Evolutionary conservation across 331 rosid genomes (phyloP).

Genomic region (Ulmus americana): DNA sequence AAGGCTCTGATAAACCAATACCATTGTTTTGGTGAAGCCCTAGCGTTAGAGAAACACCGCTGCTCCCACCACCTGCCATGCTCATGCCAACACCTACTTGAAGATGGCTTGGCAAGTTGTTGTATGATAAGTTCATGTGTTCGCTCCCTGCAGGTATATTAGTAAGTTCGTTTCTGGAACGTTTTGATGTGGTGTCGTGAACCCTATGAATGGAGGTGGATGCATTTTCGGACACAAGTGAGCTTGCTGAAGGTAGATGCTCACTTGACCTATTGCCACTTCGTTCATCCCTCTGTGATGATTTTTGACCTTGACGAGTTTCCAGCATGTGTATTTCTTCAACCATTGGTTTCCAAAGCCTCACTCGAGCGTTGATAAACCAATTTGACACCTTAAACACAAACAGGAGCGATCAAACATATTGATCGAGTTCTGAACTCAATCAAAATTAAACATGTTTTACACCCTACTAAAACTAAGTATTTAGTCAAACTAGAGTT

Average conservation of each 20-base stretch:
- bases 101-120: constrained; percentile 38
- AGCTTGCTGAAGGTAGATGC: constrained; percentile 31
- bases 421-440: not conserved
- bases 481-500: not conserved
- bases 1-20: constrained; percentile 63
- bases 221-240: constrained; percentile 43
- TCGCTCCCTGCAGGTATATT: constrained; percentile 32
- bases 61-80: constrained; percentile 39
- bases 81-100: constrained; percentile 42
- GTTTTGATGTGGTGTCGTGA: constrained; percentile 38
- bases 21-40: constrained; percentile 89
- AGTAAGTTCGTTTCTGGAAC: constrained; percentile 35
- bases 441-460: not conserved
- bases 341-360: constrained; percentile 99
- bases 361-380: constrained; percentile 97
- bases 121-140: constrained; percentile 33
- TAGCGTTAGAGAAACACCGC: constrained; percentile 72
- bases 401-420: not conserved
- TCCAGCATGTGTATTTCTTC: constrained; percentile 92
- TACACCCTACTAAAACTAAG: not conserved
- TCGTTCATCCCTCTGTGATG: constrained; percentile 39
- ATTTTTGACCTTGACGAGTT: constrained; percentile 55
- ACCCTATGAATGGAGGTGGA: constrained; percentile 44
- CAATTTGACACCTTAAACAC: constrained; percentile 76
- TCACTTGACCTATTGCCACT: constrained; percentile 27